Percentiles rank a stretch among this genome's conserved stretches.
phyloP scores from a whole-genome alignment of 495 filamentous ascomycete species.

The Monascus purpureus region DNA sequence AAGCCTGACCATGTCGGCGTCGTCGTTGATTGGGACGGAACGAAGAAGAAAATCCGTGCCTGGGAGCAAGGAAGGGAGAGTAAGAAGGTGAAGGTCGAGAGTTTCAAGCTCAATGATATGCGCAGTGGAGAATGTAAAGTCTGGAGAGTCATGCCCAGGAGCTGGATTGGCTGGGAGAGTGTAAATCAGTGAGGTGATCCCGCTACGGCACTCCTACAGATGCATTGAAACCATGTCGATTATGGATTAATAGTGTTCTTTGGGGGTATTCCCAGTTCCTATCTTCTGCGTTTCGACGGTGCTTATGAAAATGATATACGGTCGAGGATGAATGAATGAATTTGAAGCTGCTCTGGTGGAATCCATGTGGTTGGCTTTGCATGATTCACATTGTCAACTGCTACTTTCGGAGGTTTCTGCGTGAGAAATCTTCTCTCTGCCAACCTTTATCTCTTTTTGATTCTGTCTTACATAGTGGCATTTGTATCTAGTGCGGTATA shows the following conservation, averaged over 20 bases:
- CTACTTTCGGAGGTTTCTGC: too few species aligned
- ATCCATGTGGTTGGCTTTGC: conserved; percentile 7
- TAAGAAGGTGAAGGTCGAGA: conserved; percentile 87
- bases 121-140: conserved; percentile 92
- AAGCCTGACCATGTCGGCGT: conserved; percentile 87
- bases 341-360: conserved; percentile 12
- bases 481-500: conserved; percentile 9
- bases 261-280: too few species aligned
- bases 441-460: conserved; percentile 5
- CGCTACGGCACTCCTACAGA: too few species aligned
- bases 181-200: conserved; percentile 9
- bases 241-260: too few species aligned
- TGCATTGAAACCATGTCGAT: too few species aligned
- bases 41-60: conserved; percentile 90
- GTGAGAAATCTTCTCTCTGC: too few species aligned
- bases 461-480: conserved; percentile 15
- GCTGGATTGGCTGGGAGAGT: conserved; percentile 80
- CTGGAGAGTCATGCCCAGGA: conserved; percentile 86
- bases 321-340: conserved; percentile 10
- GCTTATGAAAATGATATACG: conserved; percentile 1
- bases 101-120: conserved; percentile 84
- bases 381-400: conserved; percentile 1
- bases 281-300: conserved; percentile 1
- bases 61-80: conserved; percentile 95
- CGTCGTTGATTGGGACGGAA: conserved; percentile 98